phyloP scores from a whole-genome alignment of 2,329 filamentous ascomycete genomes.

The Pseudocercospora fuligena region DNA sequence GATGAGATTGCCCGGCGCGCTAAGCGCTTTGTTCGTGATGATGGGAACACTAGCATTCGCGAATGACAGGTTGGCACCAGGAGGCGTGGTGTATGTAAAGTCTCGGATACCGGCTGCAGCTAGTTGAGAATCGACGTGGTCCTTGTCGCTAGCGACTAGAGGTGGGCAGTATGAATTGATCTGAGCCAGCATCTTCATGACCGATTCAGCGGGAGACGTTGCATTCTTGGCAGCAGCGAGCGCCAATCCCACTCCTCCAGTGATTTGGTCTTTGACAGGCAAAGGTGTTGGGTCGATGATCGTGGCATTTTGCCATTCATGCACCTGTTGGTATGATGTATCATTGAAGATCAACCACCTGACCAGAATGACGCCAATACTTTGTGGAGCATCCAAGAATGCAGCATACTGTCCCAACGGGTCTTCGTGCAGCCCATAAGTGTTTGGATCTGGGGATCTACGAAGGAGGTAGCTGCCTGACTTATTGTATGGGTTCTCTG shows the following conservation, averaged over 20 bases:
- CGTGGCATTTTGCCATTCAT: slow-evolving; percentile 19
- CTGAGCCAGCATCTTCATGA: slow-evolving; percentile 17
- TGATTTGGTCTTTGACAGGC: slow-evolving; percentile 7
- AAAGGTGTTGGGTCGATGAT: neutral
- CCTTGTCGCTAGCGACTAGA: neutral
- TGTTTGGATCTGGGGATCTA: slow-evolving; percentile 7
- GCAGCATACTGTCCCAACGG: slow-evolving; percentile 15
- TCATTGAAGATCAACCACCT: slow-evolving; percentile 22
- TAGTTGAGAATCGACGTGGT: slow-evolving; percentile 12
- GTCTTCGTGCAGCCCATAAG: neutral
- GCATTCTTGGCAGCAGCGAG: slow-evolving; percentile 1
- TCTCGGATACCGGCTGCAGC: slow-evolving; percentile 17
- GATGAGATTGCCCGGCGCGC: neutral
- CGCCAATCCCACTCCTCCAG: slow-evolving; percentile 5
- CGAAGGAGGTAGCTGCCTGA: slow-evolving; percentile 21
- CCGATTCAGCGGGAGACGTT: slow-evolving; percentile 10
- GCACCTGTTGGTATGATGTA: slow-evolving; percentile 14
- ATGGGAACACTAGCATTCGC: slow-evolving; percentile 18
- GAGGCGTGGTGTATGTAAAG: slow-evolving; percentile 16
- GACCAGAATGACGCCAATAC: slow-evolving; percentile 24
- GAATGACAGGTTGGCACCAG: slow-evolving; percentile 2
- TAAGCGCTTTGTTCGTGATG: slow-evolving; percentile 7
- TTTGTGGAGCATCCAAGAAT: slow-evolving; percentile 19
- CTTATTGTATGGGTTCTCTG: slow-evolving; percentile 12
- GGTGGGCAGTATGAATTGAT: slow-evolving; percentile 13